A percentile compares a stretch with the other conserved stretches of the same genome.
Conservation (phyloP, 164 flowering plant genomes). For the Stephania japonica region DNA sequence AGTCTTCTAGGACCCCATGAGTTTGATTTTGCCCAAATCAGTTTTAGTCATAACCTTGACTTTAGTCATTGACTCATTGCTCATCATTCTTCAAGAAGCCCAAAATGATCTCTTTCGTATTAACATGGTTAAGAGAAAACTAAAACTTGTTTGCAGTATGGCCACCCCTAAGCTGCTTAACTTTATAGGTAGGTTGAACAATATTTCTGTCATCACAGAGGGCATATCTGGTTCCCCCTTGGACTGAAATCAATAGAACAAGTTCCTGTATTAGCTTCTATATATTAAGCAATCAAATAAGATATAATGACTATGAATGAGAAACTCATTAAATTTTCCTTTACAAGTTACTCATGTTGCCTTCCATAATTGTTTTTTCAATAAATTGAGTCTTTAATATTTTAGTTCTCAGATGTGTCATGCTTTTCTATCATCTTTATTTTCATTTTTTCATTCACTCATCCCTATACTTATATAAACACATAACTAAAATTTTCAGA, state of each 20-base stretch:
- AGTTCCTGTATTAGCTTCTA: not conserved
- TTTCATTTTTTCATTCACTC: not conserved
- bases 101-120: not conserved
- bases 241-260: not conserved
- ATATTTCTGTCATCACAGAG: not conserved
- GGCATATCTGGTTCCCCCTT: not conserved
- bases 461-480: not conserved
- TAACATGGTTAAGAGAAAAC: too few relatives aligned
- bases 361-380: not conserved
- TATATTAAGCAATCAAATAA: not conserved
- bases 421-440: not conserved
- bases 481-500: conserved; percentile 35
- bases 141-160: too few relatives aligned
- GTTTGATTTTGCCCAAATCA: not conserved
- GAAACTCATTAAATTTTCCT: not conserved
- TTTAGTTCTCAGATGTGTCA: not conserved
- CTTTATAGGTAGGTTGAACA: not conserved
- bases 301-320: not conserved
- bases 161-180: not conserved
- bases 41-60: not conserved
- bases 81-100: not conserved
- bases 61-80: not conserved
- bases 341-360: not conserved
- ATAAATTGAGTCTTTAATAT: not conserved
- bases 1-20: not conserved